These are phyloP conservation scores for Senna siamea DNA, from an alignment of 306 rosid genomes.

Conservation along the genomic window DNA sequence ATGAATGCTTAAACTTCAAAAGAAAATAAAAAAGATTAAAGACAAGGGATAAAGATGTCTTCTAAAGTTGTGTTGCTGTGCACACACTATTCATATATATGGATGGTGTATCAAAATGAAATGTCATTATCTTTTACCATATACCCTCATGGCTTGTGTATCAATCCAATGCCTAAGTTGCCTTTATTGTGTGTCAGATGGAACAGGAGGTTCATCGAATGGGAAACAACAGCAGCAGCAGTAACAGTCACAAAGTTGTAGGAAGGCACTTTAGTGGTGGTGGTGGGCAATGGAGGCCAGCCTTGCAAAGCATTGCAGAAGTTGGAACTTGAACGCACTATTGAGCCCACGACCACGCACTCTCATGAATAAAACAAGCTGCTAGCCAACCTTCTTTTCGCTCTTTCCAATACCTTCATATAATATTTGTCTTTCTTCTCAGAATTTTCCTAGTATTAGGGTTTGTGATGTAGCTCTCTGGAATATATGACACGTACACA, in stretches of 20 bases:
- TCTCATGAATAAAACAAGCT: slow-evolving; percentile 31
- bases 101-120: slow-evolving; percentile 26
- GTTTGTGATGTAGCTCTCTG: slow-evolving; percentile 29
- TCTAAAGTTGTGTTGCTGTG: slow-evolving; percentile 5
- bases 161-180: slow-evolving; percentile 18
- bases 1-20: too few species aligned
- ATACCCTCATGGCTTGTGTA: slow-evolving; percentile 27
- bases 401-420: slow-evolving; percentile 34
- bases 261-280: slow-evolving; percentile 62
- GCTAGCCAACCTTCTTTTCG: slow-evolving; percentile 11
- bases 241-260: slow-evolving; percentile 43
- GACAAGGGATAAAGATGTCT: slow-evolving; percentile 18
- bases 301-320: slow-evolving; percentile 93
- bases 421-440: slow-evolving; percentile 14
- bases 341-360: slow-evolving; percentile 7
- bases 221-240: slow-evolving; percentile 46
- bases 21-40: too few species aligned
- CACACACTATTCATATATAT: neutral
- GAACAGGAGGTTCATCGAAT: slow-evolving; percentile 54
- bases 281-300: slow-evolving; percentile 90
- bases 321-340: slow-evolving; percentile 64
- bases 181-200: slow-evolving; percentile 42
- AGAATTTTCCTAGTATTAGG: slow-evolving; percentile 17
- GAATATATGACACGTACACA: slow-evolving; percentile 9
- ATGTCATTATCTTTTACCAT: slow-evolving; percentile 31